Base-by-base conservation (phyloP, 495 filamentous ascomycete genomes). In the Chaetomium tenue region DNA sequence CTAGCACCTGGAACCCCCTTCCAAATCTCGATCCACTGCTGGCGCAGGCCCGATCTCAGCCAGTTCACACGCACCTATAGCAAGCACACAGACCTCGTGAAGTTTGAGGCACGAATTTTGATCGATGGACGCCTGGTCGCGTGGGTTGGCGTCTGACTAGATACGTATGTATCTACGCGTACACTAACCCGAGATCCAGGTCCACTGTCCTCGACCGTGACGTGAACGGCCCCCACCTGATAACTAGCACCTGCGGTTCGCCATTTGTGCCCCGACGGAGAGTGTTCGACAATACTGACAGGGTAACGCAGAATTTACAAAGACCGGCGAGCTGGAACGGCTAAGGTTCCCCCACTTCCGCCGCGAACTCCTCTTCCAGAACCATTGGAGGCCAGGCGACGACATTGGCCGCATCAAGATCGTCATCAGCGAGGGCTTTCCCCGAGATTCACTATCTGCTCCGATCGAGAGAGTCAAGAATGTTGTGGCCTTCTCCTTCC, bases 1-100 rank as follows among this genome's bases (percentile, higher is more conserved):
- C 75, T 93, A 11, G 70, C 82, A 2, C 72, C 77, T 8, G 81
- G 86, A 23, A 81, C 77, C 23, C 80, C 84, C 0, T 94, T 93
- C 73, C 84, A 88, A 58, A 81, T 95, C 39, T 95, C 91, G 2
- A 78, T 96, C 55, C 91, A 95, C 74, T 87, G 82, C 62, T 96
- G 92, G 92, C 82, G 83, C n/a, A 82, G 78, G 16, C 89, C 89
- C 3, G 77, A 78, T 5, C 79, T 87, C 53, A 89, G 86, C 63
- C 80, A 84, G 37, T 82, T 86, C 66, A 82, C 87, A 30, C 80
- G 81, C 60, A 78, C 78, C 55, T 79, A 88, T 71, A 86, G 84
- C 76, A 84, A 86, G 70, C 81, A 85, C 18, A 77, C 84, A 22
- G 85, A 89, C 60, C 59, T 77, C 9, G 75, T 89, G 66, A 79